These are phyloP conservation scores for Penicillium paxilli DNA, from an alignment of 495 filamentous ascomycete species.

Conservation along the genomic window DNA sequence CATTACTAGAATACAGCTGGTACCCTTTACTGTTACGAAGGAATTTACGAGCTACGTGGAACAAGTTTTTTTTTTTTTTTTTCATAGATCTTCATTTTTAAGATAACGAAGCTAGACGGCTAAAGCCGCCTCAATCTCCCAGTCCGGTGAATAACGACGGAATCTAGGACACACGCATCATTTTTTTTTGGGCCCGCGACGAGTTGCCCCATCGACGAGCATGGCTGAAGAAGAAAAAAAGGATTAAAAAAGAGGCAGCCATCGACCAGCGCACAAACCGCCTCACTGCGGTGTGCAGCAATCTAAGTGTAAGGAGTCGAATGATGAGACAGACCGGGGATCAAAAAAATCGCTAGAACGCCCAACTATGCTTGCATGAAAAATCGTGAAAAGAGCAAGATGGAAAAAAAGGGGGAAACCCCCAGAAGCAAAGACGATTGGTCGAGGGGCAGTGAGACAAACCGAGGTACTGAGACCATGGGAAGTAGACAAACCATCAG, in stretches of 20 bases:
- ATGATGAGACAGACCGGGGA: conserved; percentile 28
- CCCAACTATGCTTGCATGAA: conserved; percentile 51
- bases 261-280: conserved; percentile 66
- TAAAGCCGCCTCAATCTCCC: conserved; percentile 12
- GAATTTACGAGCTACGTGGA: too few relatives aligned
- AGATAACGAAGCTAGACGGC: conserved; percentile 22
- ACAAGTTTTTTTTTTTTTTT: too few relatives aligned
- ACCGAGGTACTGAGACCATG: background rate
- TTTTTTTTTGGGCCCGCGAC: conserved; percentile 31
- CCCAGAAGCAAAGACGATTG: background rate
- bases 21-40: too few relatives aligned
- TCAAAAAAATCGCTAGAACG: conserved; percentile 50
- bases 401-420: background rate
- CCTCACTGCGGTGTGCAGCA: conserved; percentile 52
- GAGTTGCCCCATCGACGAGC: conserved; percentile 12
- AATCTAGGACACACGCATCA: conserved; percentile 14
- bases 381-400: conserved; percentile 28
- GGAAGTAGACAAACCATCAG: background rate
- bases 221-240: conserved; percentile 20
- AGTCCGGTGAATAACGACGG: conserved; percentile 8
- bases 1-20: too few relatives aligned
- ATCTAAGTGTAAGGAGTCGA: conserved; percentile 46
- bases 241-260: conserved; percentile 42
- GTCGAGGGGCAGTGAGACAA: background rate
- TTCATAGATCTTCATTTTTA: conserved; percentile 15